These are phyloP conservation scores for Blumeria graminis DNA, from an alignment of 2,329 filamentous ascomycete genomes.

Conservation along the genomic window DNA sequence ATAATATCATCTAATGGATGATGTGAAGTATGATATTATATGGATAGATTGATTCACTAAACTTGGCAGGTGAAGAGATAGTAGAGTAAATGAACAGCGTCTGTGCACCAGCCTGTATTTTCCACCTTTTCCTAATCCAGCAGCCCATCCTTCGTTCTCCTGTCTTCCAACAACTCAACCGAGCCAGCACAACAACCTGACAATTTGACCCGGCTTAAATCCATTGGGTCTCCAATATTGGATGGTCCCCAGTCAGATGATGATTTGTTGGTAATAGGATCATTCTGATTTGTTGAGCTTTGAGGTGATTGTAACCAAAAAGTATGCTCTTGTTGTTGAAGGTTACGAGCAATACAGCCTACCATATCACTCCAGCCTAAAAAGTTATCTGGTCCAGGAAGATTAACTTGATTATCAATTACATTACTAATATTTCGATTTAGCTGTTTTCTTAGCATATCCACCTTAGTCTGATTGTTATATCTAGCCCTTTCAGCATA, in stretches of 20 bases:
- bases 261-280: not conserved
- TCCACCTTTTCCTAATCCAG: too few relatives aligned
- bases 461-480: not conserved
- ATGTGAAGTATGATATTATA: too few relatives aligned
- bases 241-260: not conserved
- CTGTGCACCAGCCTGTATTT: too few relatives aligned
- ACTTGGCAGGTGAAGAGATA: too few relatives aligned
- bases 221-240: not conserved
- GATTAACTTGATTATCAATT: not conserved
- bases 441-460: not conserved
- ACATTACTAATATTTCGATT: not conserved
- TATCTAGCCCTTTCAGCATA: not conserved
- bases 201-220: not conserved
- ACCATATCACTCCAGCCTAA: conserved; percentile 1
- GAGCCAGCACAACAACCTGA: too few relatives aligned
- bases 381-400: not conserved
- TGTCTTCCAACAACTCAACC: too few relatives aligned
- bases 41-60: too few relatives aligned
- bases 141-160: too few relatives aligned
- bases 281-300: not conserved
- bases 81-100: too few relatives aligned
- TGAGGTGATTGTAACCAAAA: not conserved
- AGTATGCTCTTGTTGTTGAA: not conserved
- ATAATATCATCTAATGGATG: too few relatives aligned
- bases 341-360: not conserved